phyloP scores from a whole-genome alignment of 805 yeast species.

The Metschnikowia colocasiae region DNA sequence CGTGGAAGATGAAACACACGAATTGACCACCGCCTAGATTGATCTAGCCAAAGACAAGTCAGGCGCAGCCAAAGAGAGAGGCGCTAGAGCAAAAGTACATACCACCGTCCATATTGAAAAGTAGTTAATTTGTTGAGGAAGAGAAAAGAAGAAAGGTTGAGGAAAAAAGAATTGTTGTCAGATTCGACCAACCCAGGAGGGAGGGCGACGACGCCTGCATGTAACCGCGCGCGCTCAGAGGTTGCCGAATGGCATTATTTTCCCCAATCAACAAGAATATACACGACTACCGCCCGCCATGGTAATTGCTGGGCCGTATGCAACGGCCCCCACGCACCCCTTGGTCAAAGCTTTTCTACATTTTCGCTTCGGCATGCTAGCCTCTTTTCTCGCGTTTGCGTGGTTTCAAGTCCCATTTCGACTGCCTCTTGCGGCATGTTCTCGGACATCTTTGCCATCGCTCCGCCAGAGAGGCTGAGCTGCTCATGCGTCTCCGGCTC shows the following conservation, averaged over 20 bases:
- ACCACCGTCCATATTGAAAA: constrained; percentile 57
- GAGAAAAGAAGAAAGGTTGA: constrained; percentile 21
- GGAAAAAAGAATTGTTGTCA: constrained; percentile 21
- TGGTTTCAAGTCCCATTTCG: background rate
- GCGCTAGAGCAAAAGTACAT: constrained; percentile 28
- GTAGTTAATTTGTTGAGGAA: constrained; percentile 19
- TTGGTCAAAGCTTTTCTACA: background rate
- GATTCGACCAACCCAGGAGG: constrained; percentile 16
- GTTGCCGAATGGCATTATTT: constrained; percentile 6
- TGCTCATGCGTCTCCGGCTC: background rate
- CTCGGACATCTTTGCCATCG: background rate
- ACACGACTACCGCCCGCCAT: background rate
- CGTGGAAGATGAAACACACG: background rate
- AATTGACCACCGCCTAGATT: background rate
- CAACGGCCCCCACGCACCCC: background rate
- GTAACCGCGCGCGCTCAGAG: constrained; percentile 9
- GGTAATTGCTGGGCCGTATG: background rate
- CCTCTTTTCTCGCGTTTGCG: background rate
- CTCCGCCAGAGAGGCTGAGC: constrained; percentile 2
- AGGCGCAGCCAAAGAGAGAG: background rate
- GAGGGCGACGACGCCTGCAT: constrained; percentile 18
- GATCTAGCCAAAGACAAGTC: background rate
- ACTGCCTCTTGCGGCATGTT: background rate
- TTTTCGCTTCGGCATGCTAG: background rate
- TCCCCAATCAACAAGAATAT: background rate